Evolutionary conservation across 352 stramenopile species (phyloP), one percentile per base, ranked within the genome.

Genomic region (Lagenidium sp.): DNA sequence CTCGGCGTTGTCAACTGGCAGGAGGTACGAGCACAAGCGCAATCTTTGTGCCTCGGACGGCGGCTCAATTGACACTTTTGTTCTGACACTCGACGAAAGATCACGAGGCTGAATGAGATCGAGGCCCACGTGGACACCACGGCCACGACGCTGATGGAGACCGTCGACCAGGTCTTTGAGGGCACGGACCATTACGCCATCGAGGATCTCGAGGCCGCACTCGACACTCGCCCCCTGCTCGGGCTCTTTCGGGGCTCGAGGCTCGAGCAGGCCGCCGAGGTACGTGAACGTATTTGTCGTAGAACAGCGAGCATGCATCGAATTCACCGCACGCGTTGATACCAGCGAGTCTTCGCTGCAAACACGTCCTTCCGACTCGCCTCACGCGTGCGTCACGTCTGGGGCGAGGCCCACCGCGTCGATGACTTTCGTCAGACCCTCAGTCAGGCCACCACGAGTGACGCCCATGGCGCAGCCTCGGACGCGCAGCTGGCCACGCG

Each of bases 381-480:
- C n/a, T n/a, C n/a, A 34, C 58, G 82, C 23, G 77, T 56, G 38
- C 50, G 54, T 4, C 82, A 95, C 42, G 77, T 92, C 13, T 89
- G 68, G 62, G 37, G 57, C 2, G 82, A 93, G 39, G 68, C 76
- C 1, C 53, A 67, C n/a, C 72, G 80, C 10, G 80, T 93, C 1
- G 16, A 56, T 16, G 36, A 66, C 22, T 87, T 91, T 43, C 15
- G 28, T 32, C 47, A 39, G 26, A 4, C 31, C 18, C 35, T 63
- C 11, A 72, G 70, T 28, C 32, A 47, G 44, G 35, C 31, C 23
- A 22, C 57, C 15, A 23, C 35, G 12, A 35, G 15, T 20, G 49
- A 52, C 15, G 36, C 18, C 32, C n/a, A 22, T 25, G 24, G 6
- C 2, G 3, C 23, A n/a, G 31, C 0, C 4, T 37, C 0, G 30